A percentile compares a stretch with the other conserved stretches of the same genome.
Evolutionary conservation across 768 basidiomycete species (phyloP).

Genomic region (Agrocybe praecox): DNA sequence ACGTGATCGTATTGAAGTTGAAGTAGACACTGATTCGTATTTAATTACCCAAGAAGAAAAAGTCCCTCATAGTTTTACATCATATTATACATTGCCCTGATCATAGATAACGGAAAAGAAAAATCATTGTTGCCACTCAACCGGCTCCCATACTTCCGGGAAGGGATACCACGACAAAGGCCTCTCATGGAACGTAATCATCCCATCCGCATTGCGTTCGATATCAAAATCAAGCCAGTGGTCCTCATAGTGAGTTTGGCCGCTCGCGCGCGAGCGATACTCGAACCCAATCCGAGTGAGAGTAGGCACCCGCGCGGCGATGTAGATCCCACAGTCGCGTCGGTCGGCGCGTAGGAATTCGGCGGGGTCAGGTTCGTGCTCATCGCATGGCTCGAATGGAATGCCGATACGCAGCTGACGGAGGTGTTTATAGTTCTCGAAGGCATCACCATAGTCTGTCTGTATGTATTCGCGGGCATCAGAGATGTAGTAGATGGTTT

Average conservation of each 20-base stretch:
- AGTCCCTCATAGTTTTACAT: no score
- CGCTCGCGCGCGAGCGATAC: conserved; percentile 40
- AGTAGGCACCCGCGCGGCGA: conserved; percentile 31
- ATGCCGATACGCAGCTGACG: conserved; percentile 35
- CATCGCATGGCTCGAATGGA: conserved; percentile 39
- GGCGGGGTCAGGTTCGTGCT: conserved; percentile 30
- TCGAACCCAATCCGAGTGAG: conserved; percentile 40
- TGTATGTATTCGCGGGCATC: no score
- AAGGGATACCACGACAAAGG: conserved; percentile 41
- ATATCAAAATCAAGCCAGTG: conserved; percentile 43
- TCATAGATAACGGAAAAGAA: no score
- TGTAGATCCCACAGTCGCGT: conserved; percentile 33
- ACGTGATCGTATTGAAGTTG: no score
- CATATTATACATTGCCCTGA: no score
- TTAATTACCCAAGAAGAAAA: no score
- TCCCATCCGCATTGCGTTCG: conserved; percentile 21
- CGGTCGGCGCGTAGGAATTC: conserved; percentile 31
- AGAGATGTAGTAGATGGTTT: not conserved
- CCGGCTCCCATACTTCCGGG: conserved; percentile 39
- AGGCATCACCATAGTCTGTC: conserved; percentile 35
- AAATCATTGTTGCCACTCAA: not conserved
- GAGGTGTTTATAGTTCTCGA: conserved; percentile 25
- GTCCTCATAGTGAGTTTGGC: conserved; percentile 39
- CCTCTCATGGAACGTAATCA: conserved; percentile 28
- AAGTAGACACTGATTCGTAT: no score